Evolutionary conservation across 768 basidiomycete genomes (phyloP), one percentile per base, ranked within the genome.

Genomic region (Lentinus brumalis): DNA sequence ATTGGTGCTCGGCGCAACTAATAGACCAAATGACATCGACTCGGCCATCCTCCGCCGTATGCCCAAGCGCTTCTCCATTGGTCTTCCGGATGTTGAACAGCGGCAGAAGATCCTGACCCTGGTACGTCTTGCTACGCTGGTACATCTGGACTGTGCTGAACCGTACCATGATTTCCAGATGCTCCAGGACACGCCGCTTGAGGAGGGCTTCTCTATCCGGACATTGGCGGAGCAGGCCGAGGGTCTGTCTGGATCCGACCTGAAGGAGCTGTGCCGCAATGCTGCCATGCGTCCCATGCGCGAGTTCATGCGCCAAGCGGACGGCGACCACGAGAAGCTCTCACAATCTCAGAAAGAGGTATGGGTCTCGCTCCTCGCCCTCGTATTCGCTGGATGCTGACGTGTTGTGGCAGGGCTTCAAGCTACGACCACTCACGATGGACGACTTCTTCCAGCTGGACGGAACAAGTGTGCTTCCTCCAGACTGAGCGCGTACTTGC

Each of bases 271-370:
- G 14, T 98, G 96, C 73, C 82, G 96, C 56, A 94, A 87, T 66
- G 96, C 96, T 1, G 95, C 93, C 0, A 96, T 98, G 94, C 83
- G 87, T 1, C 93, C 94, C 5, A 89, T 96, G 21, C 84, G 92
- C 30, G 94, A 96, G 69, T 89, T 86, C 66, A 86, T 95, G 80
- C 80, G 86, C 39, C 76, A 77, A 75, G 67, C 79, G 70, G 70
- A 75, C 69, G 63, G 74, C 75, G 69, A 84, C 68, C 71, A 82
- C 73, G 77, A 85, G 72, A 65, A 84, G 74, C 76, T 81, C 57
- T 78, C 74, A 60, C 74, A 72, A 54, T 73, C 76, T 9, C 76
- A 78, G 31, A 69, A 74, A 56, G 78, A 82, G 69, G 86, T 84
- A 40, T 58, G 81, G 71, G 41, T 8, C 16, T 10, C 42, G 26